A percentile compares a stretch with the other conserved stretches of the same genome.
phyloP scores from a whole-genome alignment of 164 flowering plant species.

The Brasenia schreberi region DNA sequence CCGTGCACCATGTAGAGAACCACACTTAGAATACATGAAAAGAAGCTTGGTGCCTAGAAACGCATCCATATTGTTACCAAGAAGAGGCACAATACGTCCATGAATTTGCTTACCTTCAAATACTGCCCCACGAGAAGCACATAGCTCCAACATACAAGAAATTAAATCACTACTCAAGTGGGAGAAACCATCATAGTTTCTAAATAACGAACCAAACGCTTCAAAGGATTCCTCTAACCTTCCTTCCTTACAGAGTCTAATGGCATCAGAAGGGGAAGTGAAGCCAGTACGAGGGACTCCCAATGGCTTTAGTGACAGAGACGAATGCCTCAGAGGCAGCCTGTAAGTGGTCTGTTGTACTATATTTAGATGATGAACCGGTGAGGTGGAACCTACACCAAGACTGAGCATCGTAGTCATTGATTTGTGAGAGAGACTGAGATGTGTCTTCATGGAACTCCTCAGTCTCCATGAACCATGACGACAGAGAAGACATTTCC shows the following conservation, averaged over 20 bases:
- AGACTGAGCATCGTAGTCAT: background rate
- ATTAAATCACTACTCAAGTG: background rate
- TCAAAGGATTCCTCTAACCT: background rate
- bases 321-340: background rate
- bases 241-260: background rate
- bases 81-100: conserved; percentile 36
- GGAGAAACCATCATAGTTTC: background rate
- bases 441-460: background rate
- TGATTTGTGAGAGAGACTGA: background rate
- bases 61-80: conserved; percentile 12
- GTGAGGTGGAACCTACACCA: background rate
- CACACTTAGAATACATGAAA: conserved; percentile 67
- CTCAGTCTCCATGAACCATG: background rate
- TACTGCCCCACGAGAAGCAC: conserved; percentile 33
- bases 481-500: background rate
- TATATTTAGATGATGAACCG: background rate
- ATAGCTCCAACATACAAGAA: conserved; percentile 46
- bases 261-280: background rate
- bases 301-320: background rate
- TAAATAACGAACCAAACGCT: background rate
- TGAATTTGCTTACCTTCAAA: conserved; percentile 54
- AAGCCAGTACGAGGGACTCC: background rate
- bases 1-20: conserved; percentile 31
- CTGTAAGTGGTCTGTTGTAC: background rate
- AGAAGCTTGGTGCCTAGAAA: conserved; percentile 66